Evolutionary conservation across 345 rosid species (phyloP), one percentile per base, ranked within the genome.

Genomic region (Populus davidiana): DNA sequence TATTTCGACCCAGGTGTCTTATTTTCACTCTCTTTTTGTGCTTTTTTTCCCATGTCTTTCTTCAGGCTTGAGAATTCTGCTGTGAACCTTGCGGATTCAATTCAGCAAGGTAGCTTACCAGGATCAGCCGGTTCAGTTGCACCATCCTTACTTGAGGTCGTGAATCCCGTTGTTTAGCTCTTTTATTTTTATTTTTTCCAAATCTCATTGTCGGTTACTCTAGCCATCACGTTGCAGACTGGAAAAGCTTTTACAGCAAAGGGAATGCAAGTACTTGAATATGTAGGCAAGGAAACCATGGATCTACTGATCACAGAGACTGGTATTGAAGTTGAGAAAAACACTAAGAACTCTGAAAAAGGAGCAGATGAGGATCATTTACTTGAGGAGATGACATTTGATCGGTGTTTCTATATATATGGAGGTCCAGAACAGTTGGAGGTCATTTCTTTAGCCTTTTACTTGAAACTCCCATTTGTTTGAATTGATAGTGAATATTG

Each of bases 341-440:
- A 84, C 49, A 56, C 85, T 56, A 83, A 76, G 85, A 84, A 74
- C 23, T 68, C 86, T 75, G 85, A 82, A 38, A 69, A 80, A 67
- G 73, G 76, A 52, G 71, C 82, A 71, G 85, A 83, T 70, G 95
- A 89, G 85, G 99, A 93, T 87, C 96, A 89, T 74, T 83, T 85
- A 49, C 80, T 78, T 70, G 99, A 92, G 88, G 98, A 96, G 85
- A 90, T 94, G 70, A 88, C 94, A 75, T 96, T 96, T 88, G 97
- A 94, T 87, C 90, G 97, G 39, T 96, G 98, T 87, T 96, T 96
- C 89, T 96, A 94, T 82, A 96, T 96, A 80, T 96, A 94, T 86
- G 98, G 99, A 70, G 99, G 99, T 80, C 99, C 98, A 76, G 97
- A 96, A 83, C 98, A 92, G 82, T 85, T 96, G 81, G 97, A 96